These are phyloP conservation scores for Geotrichum bryndzae DNA, from an alignment of 1,139 yeast genomes.

Conservation along the genomic window DNA sequence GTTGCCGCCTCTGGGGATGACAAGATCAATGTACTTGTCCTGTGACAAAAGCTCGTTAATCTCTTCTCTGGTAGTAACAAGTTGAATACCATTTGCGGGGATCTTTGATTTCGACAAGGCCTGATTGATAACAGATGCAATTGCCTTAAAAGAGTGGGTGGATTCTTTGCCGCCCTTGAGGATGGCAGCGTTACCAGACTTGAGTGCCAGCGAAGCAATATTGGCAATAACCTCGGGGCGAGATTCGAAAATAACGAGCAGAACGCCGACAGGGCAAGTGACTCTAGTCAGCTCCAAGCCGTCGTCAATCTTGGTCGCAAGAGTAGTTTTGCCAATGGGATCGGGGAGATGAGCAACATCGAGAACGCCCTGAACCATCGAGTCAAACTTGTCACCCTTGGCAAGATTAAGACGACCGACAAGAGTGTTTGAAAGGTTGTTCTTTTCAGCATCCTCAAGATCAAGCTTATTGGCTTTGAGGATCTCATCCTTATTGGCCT, in stretches of 20 bases:
- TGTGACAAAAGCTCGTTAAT: conserved; percentile 78
- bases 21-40: conserved; percentile 87
- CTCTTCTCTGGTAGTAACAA: conserved; percentile 83
- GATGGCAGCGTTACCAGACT: conserved; percentile 88
- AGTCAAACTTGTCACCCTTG: conserved; percentile 76
- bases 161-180: conserved; percentile 97
- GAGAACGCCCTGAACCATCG: conserved; percentile 89
- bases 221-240: conserved; percentile 98
- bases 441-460: conserved; percentile 57
- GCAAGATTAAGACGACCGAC: conserved; percentile 79
- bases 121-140: conserved; percentile 64
- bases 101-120: conserved; percentile 54
- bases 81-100: conserved; percentile 75
- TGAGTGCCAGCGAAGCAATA: conserved; percentile 89
- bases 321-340: conserved; percentile 80
- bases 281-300: conserved; percentile 75
- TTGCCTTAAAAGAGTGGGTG: conserved; percentile 69
- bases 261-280: conserved; percentile 91
- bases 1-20: conserved; percentile 95
- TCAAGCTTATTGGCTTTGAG: conserved; percentile 70
- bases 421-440: conserved; percentile 59
- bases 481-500: conserved; percentile 52
- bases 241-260: conserved; percentile 88
- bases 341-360: conserved; percentile 87
- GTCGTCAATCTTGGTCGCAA: conserved; percentile 81